Conservation (phyloP, 164 flowering plant genomes). For the Echeveria elegans region DNA sequence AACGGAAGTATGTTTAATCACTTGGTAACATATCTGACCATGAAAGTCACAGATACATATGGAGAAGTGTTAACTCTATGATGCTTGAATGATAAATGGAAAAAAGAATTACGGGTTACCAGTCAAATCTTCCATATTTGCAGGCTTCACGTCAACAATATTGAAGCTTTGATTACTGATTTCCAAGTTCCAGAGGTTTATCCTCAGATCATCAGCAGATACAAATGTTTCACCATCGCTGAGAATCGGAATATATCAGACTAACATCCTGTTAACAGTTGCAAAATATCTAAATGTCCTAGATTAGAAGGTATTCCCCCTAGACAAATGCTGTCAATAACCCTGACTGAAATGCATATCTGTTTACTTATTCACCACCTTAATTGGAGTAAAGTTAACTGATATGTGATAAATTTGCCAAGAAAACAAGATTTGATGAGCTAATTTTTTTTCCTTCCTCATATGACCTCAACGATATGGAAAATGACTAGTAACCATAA, state of each 20-base stretch:
- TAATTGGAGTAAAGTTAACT: too few species aligned
- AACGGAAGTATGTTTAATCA: neutral
- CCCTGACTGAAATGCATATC: neutral
- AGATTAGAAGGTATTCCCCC: neutral
- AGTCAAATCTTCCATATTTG: conserved; percentile 98
- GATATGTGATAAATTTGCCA: neutral
- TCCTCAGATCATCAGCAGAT: conserved; percentile 96
- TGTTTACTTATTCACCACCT: neutral
- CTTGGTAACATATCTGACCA: neutral
- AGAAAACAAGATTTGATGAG: neutral
- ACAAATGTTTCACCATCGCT: conserved; percentile 99
- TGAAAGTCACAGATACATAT: neutral
- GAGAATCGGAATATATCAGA: conserved; percentile 8
- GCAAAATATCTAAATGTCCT: neutral
- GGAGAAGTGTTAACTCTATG: neutral
- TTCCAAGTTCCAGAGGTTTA: conserved; percentile 97
- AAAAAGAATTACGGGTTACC: conserved; percentile 29
- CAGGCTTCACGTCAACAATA: conserved; percentile 95
- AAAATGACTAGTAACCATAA: neutral
- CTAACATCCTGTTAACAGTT: neutral
- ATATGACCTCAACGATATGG: neutral
- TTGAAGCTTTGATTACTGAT: conserved; percentile 97
- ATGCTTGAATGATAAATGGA: neutral
- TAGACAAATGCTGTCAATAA: neutral
- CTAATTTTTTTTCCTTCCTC: neutral